Conservation (phyloP, 2,329 filamentous ascomycete species). For the Colletotrichum karsti region DNA sequence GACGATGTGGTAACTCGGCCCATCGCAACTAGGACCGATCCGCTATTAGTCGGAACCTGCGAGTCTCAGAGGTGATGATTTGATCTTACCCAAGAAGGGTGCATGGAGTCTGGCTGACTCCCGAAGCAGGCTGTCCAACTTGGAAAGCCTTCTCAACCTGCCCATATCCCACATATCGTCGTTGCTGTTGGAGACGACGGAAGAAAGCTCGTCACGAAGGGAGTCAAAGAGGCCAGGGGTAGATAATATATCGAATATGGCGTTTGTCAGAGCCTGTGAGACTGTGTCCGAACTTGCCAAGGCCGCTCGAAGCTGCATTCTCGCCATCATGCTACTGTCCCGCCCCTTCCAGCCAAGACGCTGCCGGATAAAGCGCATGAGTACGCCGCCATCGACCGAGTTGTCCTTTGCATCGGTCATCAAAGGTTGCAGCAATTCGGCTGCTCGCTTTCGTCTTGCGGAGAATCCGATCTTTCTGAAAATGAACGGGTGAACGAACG, state of each 20-base stretch:
- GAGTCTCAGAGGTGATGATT: neutral
- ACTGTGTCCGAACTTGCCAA: slow-evolving; percentile 9
- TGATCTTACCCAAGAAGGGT: neutral
- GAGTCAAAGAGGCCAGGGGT: neutral
- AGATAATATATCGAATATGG: slow-evolving; percentile 1
- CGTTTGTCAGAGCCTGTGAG: slow-evolving; percentile 1
- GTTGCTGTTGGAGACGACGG: neutral
- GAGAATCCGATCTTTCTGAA: neutral
- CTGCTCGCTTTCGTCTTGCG: neutral
- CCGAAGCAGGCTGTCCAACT: slow-evolving; percentile 3
- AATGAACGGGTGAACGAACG: slow-evolving; percentile 7
- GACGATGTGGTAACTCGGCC: slow-evolving; percentile 2
- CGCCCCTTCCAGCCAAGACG: neutral
- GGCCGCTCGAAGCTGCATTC: neutral
- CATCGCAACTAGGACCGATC: neutral
- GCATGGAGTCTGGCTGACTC: neutral
- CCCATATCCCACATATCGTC: neutral
- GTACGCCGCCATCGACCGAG: too few relatives aligned
- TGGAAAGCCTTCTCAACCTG: slow-evolving; percentile 2
- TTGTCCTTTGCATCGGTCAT: neutral
- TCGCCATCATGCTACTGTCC: neutral
- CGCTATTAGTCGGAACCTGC: neutral
- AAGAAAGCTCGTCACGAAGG: neutral
- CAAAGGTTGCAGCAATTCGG: neutral
- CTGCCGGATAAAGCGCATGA: neutral